Base-by-base conservation (phyloP, 176 grass and related monocot species). In the Poa annua region DNA sequence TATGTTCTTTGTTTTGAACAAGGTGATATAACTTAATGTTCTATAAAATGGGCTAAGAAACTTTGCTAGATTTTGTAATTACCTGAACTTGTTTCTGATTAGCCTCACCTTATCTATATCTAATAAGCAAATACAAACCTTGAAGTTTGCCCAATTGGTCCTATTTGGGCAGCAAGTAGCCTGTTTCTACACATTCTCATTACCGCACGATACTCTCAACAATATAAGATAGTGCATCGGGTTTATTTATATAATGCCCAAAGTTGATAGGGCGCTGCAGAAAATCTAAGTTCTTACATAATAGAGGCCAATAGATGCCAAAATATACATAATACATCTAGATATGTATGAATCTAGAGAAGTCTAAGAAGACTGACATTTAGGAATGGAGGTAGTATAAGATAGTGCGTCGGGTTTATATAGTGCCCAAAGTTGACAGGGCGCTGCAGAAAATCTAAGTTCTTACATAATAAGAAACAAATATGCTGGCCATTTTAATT, bases 1-100 rank as follows among this genome's bases (percentile, higher is more conserved):
- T 80, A 26, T 39, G 34, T 60, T 38, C n/a, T 53, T 85, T 20
- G 38, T 65, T 80, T 41, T 70, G 42, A 86, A 16, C 41, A 73
- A 61, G 8, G 8, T n/a, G 13, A 56, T 63, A 44, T 25, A 53
- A 44, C 29, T 3, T 70, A 70, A 44, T 76, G 36, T 41, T 4
- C 2, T 84, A 15, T 53, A 77, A 76, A 84, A 51, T 11, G 2
- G 20, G 42, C 13, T 84, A 24, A 60, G 8, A 79, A 61, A 6
- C 13, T 22, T 49, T 25, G 35, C 22, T 41, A 11, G 7, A 74
- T 26, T 41, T 74, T 80, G 47, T 11, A 38, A 49, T 71, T 39
- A 51, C 29, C 64, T 65, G 7, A 65, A 74, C 44, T 8, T 75
- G 35, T 13, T 13, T 5, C 3, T 33, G 14, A 17, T 35, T 61